Conservation (phyloP, 2,329 filamentous ascomycete genomes). For the Calycina herbarum region DNA sequence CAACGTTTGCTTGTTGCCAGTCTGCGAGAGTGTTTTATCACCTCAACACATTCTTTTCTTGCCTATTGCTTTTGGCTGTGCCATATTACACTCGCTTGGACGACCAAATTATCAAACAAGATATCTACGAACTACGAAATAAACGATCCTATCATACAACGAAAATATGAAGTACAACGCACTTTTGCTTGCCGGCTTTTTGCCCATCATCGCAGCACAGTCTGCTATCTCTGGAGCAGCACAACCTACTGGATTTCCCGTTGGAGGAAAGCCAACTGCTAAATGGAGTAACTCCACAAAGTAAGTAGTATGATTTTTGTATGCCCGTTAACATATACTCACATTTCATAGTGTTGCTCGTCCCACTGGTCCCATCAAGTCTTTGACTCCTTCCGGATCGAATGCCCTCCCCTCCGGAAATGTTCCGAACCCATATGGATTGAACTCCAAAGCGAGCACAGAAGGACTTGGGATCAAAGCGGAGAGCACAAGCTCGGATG, state of each 20-base stretch:
- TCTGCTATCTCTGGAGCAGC: constrained; percentile 1
- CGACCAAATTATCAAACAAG: not conserved
- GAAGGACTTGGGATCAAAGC: not conserved
- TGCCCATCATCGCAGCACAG: constrained; percentile 1
- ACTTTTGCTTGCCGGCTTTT: not conserved
- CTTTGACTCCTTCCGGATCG: not conserved
- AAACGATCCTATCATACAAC: not conserved
- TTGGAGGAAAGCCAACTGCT: not conserved
- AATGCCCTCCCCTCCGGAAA: not conserved
- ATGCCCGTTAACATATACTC: not conserved
- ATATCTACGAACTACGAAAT: not conserved
- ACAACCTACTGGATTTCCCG: not conserved
- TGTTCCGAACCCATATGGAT: not conserved
- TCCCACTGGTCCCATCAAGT: not conserved
- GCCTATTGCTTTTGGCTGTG: constrained; percentile 5
- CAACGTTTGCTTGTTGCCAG: not conserved
- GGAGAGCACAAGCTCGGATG: not conserved
- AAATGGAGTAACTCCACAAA: constrained; percentile 3
- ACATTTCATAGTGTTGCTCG: not conserved
- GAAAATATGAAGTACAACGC: constrained; percentile 1
- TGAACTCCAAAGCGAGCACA: not conserved
- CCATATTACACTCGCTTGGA: constrained; percentile 5
- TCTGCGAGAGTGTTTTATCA: not conserved
- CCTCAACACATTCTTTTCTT: constrained; percentile 5
- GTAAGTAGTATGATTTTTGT: not conserved